Conservation (phyloP, 2,329 filamentous ascomycete genomes). For the Cladophialophora psammophila region DNA sequence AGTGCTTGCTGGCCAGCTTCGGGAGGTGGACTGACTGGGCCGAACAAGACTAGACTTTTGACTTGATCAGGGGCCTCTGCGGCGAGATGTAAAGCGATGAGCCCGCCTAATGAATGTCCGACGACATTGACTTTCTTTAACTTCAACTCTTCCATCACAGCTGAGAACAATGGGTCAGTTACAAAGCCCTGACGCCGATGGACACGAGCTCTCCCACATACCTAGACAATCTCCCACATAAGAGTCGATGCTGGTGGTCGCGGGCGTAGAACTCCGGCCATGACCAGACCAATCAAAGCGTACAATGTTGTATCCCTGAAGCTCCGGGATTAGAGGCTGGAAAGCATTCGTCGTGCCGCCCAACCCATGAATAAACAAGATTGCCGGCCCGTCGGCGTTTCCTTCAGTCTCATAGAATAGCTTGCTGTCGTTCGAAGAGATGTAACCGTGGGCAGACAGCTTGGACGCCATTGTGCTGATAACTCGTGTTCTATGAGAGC, state of each 20-base stretch:
- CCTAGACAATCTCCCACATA: slow-evolving; percentile 21
- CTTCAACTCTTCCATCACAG: slow-evolving; percentile 18
- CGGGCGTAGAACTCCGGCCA: slow-evolving; percentile 60
- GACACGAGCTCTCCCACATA: slow-evolving; percentile 2
- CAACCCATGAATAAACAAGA: slow-evolving; percentile 62
- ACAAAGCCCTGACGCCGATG: too few species aligned
- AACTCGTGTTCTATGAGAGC: neutral
- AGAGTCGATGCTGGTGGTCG: slow-evolving; percentile 38
- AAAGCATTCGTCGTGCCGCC: slow-evolving; percentile 57
- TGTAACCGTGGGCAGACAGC: slow-evolving; percentile 14
- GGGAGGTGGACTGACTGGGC: slow-evolving; percentile 56
- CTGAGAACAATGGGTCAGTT: slow-evolving; percentile 1
- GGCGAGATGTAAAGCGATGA: slow-evolving; percentile 56
- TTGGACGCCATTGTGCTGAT: slow-evolving; percentile 17
- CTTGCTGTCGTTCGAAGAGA: slow-evolving; percentile 17
- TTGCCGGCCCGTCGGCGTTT: slow-evolving; percentile 15
- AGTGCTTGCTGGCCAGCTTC: slow-evolving; percentile 44
- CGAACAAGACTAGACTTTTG: slow-evolving; percentile 56
- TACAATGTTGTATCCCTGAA: slow-evolving; percentile 48
- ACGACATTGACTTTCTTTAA: slow-evolving; percentile 47
- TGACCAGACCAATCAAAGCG: slow-evolving; percentile 64
- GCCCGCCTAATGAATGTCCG: slow-evolving; percentile 59
- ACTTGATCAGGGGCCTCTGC: slow-evolving; percentile 50
- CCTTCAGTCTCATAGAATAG: slow-evolving; percentile 22
- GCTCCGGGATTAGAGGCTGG: slow-evolving; percentile 52